These are phyloP conservation scores for Xylariaceae sp. DNA, from an alignment of 2,329 filamentous ascomycete species.

Conservation along the genomic window DNA sequence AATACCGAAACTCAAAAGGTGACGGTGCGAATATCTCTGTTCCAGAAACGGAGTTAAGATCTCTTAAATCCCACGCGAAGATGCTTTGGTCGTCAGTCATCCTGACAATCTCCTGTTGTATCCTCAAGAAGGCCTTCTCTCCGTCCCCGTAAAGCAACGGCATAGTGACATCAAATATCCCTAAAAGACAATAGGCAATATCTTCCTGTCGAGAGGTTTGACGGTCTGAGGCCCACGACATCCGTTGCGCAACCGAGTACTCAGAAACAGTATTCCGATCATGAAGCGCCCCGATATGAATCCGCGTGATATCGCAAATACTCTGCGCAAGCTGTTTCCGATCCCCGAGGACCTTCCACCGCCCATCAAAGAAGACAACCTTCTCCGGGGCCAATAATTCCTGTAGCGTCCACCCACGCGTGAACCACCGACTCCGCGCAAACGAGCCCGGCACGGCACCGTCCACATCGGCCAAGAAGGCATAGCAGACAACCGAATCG, in stretches of 20 bases:
- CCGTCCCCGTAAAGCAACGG: too few relatives aligned
- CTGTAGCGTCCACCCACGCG: conserved; percentile 27
- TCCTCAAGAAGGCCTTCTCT: too few relatives aligned
- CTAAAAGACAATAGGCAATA: too few relatives aligned
- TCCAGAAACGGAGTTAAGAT: too few relatives aligned
- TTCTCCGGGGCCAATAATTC: conserved; percentile 22
- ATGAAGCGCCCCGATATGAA: conserved; percentile 20
- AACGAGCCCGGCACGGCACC: not conserved
- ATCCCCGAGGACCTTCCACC: conserved; percentile 17
- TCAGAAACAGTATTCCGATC: conserved; percentile 15
- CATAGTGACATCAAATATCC: too few relatives aligned
- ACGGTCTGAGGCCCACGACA: too few relatives aligned
- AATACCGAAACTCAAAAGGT: too few relatives aligned
- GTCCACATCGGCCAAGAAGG: conserved; percentile 31
- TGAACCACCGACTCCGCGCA: conserved; percentile 25
- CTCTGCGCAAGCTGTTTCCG: not conserved
- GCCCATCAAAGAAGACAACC: conserved; percentile 24
- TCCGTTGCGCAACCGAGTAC: conserved; percentile 33
- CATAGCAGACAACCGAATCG: conserved; percentile 31
- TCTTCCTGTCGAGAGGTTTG: conserved; percentile 37
- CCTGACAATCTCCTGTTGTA: too few relatives aligned
- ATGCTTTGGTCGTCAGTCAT: too few relatives aligned
- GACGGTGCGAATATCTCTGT: too few relatives aligned
- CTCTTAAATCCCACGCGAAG: too few relatives aligned
- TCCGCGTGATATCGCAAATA: conserved; percentile 17